These are phyloP conservation scores for Pseudopediastrum boryanum DNA, from an alignment of 139 green algal genomes.

Conservation along the genomic window DNA sequence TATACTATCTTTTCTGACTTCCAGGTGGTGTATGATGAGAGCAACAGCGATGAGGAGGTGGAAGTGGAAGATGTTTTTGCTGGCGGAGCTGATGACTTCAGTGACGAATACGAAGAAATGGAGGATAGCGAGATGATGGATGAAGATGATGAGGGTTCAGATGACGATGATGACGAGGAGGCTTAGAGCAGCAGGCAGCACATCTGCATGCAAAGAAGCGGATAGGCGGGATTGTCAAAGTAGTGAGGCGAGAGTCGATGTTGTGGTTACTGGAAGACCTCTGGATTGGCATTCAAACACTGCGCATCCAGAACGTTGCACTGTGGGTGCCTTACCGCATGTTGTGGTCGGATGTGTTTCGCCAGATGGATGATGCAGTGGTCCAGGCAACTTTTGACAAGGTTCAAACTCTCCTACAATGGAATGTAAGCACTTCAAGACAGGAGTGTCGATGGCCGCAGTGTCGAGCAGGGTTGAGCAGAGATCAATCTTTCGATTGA, in stretches of 20 bases:
- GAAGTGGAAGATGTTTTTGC: constrained; percentile 40
- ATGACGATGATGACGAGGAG: constrained; percentile 27
- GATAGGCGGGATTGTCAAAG: neutral
- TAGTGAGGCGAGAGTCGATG: neutral
- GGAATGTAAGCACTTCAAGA: too few species aligned
- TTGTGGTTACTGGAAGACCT: neutral
- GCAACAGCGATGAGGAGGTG: constrained; percentile 38
- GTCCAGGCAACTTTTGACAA: too few species aligned
- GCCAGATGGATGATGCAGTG: too few species aligned
- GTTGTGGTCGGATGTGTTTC: too few species aligned
- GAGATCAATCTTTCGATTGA: too few species aligned
- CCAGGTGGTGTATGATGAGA: constrained; percentile 39
- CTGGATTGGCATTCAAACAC: neutral
- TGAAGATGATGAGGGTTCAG: constrained; percentile 1
- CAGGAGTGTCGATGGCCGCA: too few species aligned
- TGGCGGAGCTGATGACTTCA: neutral
- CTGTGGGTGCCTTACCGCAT: neutral
- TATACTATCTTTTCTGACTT: neutral
- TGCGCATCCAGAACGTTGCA: neutral
- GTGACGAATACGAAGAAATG: constrained; percentile 10
- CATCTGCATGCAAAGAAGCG: too few species aligned
- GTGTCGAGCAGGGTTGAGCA: too few species aligned
- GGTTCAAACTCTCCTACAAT: too few species aligned
- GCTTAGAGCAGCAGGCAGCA: too few species aligned
- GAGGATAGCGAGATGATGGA: constrained; percentile 13